phyloP scores from a whole-genome alignment of 805 yeast genomes.

The Komagataella pastoris region DNA sequence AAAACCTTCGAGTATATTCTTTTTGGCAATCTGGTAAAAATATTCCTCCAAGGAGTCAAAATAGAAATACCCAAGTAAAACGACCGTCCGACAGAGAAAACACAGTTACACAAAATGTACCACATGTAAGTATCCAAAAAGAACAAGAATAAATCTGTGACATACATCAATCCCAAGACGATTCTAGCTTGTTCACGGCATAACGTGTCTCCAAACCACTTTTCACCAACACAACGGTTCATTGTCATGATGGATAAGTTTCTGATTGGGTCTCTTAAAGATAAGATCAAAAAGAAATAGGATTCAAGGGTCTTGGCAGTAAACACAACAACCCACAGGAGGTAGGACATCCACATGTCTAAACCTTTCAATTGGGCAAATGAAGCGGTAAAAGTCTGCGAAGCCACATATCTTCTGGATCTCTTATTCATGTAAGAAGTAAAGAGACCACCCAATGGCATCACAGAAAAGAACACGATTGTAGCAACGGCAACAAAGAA shows the following conservation, averaged over 20 bases:
- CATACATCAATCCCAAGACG: conserved; percentile 83
- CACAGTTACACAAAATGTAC: conserved; percentile 92
- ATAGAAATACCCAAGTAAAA: conserved; percentile 98
- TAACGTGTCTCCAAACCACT: conserved; percentile 64
- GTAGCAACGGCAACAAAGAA: conserved; percentile 85
- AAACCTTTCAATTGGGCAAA: conserved; percentile 71
- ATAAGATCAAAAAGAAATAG: conserved; percentile 78
- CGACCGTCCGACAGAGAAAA: conserved; percentile 94
- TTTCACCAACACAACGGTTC: conserved; percentile 88
- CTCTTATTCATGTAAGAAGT: conserved; percentile 82
- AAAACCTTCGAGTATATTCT: conserved; percentile 95
- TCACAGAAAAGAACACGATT: conserved; percentile 71
- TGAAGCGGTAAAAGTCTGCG: conserved; percentile 92
- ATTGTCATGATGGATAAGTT: conserved; percentile 68
- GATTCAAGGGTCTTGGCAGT: conserved; percentile 85
- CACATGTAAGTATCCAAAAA: conserved; percentile 98
- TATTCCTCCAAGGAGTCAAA: conserved; percentile 99
- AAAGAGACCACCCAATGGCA: conserved; percentile 96
- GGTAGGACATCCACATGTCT: conserved; percentile 93
- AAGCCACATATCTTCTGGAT: conserved; percentile 80
- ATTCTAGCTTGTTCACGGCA: conserved; percentile 84
- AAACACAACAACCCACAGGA: conserved; percentile 83
- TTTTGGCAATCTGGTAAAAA: conserved; percentile 95
- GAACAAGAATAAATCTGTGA: conserved; percentile 88
- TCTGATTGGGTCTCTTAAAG: conserved; percentile 91